Evolutionary conservation across 176 grass and related monocot species (phyloP), one percentile per base, ranked within the genome.

Genomic region (Phragmites australis): DNA sequence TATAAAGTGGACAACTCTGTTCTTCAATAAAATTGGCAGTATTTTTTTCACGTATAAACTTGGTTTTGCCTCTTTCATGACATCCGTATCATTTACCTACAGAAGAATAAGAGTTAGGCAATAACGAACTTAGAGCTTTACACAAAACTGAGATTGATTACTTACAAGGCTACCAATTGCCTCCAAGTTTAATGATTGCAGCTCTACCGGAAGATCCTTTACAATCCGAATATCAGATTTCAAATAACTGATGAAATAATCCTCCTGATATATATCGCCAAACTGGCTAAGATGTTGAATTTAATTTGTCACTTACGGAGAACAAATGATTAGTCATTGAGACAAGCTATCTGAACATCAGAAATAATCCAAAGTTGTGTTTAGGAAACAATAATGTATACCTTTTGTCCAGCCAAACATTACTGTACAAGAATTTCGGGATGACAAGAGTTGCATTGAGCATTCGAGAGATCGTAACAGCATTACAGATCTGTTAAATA

Each of bases 201-300:
- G 72, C 29, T 95, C 81, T 23, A 91, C 55, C 56, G 96, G 96
- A 86, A 98, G 92, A 72, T 89, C 81, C 84, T 93, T 98, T 61
- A 93, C 88, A 88, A 98, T 86, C 39, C 41, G 90, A 88, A 98
- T 83, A 91, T 94, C 96, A 87, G 80, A 73, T 77, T 98, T 98
- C 74, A 98, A 93, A 86, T 93, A 93, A 66, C 88, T 91, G 82
- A 98, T 93, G 83, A 98, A 98, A 88, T 93, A 89, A 29, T 94
- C 96, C 88, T 93, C 92, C 89, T 94, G 86, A 85, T 98, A 98
- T 93, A 98, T 98, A 91, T 98, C 90, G 84, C 96, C 80, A 85
- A 98, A 98, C 84, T 94, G 92, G 82, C 96, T 98, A 91, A 86
- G 80, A 85, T 84, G 85, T 76, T 88, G 31, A 98, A 94, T 58